These are phyloP conservation scores for Pseudonitzschia multistriata DNA, from an alignment of 108 stramenopile genomes.

Conservation along the genomic window DNA sequence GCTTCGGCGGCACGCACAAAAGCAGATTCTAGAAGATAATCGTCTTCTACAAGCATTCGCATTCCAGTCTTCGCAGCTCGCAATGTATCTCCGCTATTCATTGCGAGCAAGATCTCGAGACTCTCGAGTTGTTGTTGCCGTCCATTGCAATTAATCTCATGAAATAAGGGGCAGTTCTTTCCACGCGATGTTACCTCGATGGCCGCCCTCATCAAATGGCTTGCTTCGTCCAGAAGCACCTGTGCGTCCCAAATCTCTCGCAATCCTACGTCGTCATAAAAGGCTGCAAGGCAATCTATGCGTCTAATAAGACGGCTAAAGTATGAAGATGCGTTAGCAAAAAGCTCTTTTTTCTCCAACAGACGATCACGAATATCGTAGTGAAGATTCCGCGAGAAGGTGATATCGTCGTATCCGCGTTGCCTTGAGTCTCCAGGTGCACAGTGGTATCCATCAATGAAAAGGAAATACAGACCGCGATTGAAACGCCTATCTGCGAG, in stretches of 20 bases:
- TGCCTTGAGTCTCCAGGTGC: constrained; percentile 9
- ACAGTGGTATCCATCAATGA: constrained; percentile 21
- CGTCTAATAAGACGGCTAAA: constrained; percentile 8
- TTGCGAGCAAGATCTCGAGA: background rate
- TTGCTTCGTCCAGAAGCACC: background rate
- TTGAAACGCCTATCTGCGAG: constrained; percentile 32
- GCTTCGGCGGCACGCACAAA: constrained; percentile 11
- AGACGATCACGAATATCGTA: constrained; percentile 21
- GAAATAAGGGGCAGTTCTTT: constrained; percentile 10
- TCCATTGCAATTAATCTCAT: constrained; percentile 11
- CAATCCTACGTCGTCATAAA: constrained; percentile 18
- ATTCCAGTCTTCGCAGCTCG: constrained; percentile 22
- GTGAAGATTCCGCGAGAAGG: constrained; percentile 20
- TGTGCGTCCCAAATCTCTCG: constrained; percentile 1
- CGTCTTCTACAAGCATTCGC: constrained; percentile 33
- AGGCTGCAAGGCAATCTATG: constrained; percentile 16
- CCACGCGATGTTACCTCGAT: background rate
- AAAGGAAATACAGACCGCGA: constrained; percentile 27
- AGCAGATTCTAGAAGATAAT: constrained; percentile 3
- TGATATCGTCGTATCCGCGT: constrained; percentile 17
- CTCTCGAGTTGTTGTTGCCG: constrained; percentile 26
- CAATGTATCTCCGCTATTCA: constrained; percentile 1
- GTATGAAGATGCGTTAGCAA: constrained; percentile 2
- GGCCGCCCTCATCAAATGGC: background rate
- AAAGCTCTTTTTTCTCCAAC: background rate